Percentiles rank a stretch among this genome's conserved stretches.
Conservation (phyloP, 2,329 filamentous ascomycete genomes). For the Zarea fungicola region DNA sequence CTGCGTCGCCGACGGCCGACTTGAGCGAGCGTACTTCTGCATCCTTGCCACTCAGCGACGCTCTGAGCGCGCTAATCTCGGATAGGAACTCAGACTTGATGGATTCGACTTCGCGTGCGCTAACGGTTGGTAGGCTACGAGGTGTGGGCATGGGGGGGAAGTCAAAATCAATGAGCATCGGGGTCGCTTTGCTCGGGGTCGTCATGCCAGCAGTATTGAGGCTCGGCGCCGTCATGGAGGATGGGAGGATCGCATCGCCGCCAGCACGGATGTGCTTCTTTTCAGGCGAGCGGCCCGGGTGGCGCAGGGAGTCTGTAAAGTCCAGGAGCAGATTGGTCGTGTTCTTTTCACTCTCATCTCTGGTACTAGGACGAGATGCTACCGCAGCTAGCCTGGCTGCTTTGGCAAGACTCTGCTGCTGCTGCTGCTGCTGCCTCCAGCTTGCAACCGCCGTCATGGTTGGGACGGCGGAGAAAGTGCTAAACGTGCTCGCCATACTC, state of each 20-base stretch:
- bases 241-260: no score
- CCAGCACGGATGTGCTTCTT: constrained; percentile 25
- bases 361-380: constrained; percentile 29
- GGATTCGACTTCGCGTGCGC: constrained; percentile 85
- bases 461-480: constrained; percentile 82
- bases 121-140: constrained; percentile 83
- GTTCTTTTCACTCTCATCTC: constrained; percentile 46
- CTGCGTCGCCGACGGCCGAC: constrained; percentile 80
- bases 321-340: constrained; percentile 79
- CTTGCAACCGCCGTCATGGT: constrained; percentile 80
- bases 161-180: constrained; percentile 70
- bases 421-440: constrained; percentile 54
- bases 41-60: constrained; percentile 86
- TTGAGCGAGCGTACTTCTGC: constrained; percentile 86
- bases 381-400: constrained; percentile 35
- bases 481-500: constrained; percentile 76
- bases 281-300: constrained; percentile 46
- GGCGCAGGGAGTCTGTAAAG: constrained; percentile 70
- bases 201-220: constrained; percentile 20
- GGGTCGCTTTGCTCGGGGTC: constrained; percentile 51
- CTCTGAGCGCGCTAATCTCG: constrained; percentile 90
- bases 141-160: constrained; percentile 92
- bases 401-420: constrained; percentile 50
- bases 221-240: constrained; percentile 27
- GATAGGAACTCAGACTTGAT: constrained; percentile 87